A percentile compares a stretch with the other conserved stretches of the same genome.
phyloP scores from a whole-genome alignment of 148 eudicot genomes.

The Salicornia ramosissima region DNA sequence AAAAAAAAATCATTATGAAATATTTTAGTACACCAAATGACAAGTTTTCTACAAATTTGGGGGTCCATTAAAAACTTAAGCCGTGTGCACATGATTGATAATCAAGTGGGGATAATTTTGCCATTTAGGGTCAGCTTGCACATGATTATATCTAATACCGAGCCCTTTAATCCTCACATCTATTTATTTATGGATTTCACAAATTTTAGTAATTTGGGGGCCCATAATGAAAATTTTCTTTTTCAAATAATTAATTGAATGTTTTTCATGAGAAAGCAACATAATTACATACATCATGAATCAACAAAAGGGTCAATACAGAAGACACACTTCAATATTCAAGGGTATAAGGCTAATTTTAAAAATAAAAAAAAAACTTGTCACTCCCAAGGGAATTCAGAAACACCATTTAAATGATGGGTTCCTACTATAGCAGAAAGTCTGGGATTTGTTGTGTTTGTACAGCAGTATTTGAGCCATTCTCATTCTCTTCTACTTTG shows the following conservation, averaged over 20 bases:
- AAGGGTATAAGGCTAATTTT: slow-evolving; percentile 8
- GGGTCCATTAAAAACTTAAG: too few species aligned
- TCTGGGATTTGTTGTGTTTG: slow-evolving; percentile 62
- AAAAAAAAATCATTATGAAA: too few species aligned
- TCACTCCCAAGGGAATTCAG: slow-evolving; percentile 9
- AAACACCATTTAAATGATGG: slow-evolving; percentile 5
- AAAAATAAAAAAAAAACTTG: slow-evolving; percentile 8
- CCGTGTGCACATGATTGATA: too few species aligned
- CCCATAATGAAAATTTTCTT: too few species aligned
- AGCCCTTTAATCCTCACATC: too few species aligned
- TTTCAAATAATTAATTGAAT: slow-evolving; percentile 6
- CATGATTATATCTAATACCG: too few species aligned
- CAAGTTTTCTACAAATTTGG: too few species aligned
- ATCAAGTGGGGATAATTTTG: too few species aligned
- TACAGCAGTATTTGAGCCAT: slow-evolving; percentile 34
- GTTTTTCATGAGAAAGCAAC: slow-evolving; percentile 18
- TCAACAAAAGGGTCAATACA: slow-evolving; percentile 4
- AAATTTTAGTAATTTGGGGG: too few species aligned
- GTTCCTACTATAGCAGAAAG: slow-evolving; percentile 55
- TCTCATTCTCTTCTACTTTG: slow-evolving; percentile 44
- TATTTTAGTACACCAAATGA: too few species aligned
- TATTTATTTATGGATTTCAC: too few species aligned
- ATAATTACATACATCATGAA: slow-evolving; percentile 18
- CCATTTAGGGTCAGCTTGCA: too few species aligned
- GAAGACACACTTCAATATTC: slow-evolving; percentile 5